phyloP scores from a whole-genome alignment of 192 early-diverging fungal genomes.

The Haplosporangium gracile region DNA sequence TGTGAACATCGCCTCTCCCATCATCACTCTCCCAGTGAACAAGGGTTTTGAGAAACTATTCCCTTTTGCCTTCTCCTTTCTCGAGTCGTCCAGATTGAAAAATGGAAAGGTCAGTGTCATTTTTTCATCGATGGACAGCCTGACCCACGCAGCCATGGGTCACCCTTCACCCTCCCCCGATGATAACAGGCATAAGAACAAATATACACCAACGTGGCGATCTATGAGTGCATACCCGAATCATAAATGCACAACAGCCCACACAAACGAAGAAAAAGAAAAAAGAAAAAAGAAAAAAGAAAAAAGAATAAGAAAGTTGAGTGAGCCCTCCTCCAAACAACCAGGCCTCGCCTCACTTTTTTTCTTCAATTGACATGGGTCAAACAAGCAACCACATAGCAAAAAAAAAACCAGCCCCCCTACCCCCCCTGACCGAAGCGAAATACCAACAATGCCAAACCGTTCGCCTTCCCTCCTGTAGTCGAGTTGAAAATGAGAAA shows the following conservation, averaged over 20 bases:
- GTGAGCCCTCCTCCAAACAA: background rate
- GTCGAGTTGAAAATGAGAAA: background rate
- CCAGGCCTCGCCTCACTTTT: background rate
- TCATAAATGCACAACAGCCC: background rate
- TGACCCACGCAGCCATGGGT: too few relatives aligned
- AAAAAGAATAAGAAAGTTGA: background rate
- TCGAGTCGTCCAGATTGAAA: background rate
- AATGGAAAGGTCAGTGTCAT: background rate
- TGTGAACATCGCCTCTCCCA: background rate
- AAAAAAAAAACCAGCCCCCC: slow-evolving; percentile 1
- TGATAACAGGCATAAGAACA: background rate
- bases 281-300: background rate
- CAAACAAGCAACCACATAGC: background rate
- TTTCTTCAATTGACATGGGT: background rate
- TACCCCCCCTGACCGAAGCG: too few relatives aligned
- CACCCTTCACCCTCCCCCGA: background rate
- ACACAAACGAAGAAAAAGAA: background rate
- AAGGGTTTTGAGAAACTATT: background rate
- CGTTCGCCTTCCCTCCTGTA: too few relatives aligned
- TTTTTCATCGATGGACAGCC: background rate
- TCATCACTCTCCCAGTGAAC: background rate
- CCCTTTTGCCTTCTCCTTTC: background rate
- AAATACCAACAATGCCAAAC: background rate
- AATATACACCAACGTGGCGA: background rate
- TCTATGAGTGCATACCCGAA: background rate